Percentiles rank a stretch among this genome's conserved stretches.
Evolutionary conservation across 106 monocot species (phyloP).

Genomic region (Acorus gramineus): DNA sequence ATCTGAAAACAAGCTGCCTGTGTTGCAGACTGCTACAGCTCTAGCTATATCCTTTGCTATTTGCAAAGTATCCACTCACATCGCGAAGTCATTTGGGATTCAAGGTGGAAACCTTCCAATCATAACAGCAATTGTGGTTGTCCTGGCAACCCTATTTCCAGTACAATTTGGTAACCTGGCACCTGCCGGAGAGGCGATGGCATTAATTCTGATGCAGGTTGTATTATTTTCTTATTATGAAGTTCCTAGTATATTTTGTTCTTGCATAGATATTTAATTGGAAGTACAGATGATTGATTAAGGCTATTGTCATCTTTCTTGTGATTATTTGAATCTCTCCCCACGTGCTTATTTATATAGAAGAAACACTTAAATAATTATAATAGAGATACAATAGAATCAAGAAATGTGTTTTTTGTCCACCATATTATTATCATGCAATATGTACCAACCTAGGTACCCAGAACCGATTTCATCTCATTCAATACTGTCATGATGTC

Average conservation of each 20-base stretch:
- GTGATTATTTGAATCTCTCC: no score
- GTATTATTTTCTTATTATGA: not conserved
- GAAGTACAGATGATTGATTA: no score
- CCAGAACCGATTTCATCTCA: no score
- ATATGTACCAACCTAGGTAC: no score
- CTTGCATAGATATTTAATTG: not conserved
- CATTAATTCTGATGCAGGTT: conserved; percentile 86
- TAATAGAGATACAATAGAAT: no score
- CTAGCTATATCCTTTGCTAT: conserved; percentile 61
- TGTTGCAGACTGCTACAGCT: conserved; percentile 43
- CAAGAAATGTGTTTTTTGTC: no score
- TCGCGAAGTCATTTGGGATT: conserved; percentile 36
- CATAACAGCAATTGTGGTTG: conserved; percentile 62
- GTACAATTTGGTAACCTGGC: conserved; percentile 42
- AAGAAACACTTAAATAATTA: no score
- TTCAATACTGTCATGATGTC: no score
- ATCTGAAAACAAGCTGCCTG: conserved; percentile 25
- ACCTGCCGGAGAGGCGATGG: conserved; percentile 77
- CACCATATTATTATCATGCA: no score
- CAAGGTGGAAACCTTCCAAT: conserved; percentile 75
- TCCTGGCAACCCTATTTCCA: conserved; percentile 71
- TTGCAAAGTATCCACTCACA: conserved; percentile 41
- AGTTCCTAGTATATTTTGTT: not conserved
- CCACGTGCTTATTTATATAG: no score
- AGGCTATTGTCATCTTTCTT: no score